Percentiles rank a stretch among this genome's conserved stretches.
These are phyloP conservation scores for Collariella sp. DNA, from an alignment of 495 filamentous ascomycete genomes.

Conservation along the genomic window DNA sequence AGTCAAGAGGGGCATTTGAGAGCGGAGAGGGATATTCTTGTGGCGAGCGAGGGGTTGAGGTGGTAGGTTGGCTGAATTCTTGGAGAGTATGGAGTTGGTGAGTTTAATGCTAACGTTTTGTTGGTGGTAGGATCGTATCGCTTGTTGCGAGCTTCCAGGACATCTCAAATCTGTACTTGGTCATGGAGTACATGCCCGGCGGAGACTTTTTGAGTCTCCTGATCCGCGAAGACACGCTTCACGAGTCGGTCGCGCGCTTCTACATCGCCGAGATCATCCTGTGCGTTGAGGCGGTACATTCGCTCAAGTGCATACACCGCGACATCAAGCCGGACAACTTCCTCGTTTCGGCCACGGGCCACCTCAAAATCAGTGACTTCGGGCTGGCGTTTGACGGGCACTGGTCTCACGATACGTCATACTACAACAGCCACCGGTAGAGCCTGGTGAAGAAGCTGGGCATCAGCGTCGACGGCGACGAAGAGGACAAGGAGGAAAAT, in stretches of 20 bases:
- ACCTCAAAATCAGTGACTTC: slow-evolving; percentile 93
- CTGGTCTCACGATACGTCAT: slow-evolving; percentile 82
- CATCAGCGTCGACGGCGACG: slow-evolving; percentile 66
- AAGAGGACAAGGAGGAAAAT: slow-evolving; percentile 55
- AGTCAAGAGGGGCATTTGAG: slow-evolving; percentile 88
- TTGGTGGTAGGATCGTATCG: slow-evolving; percentile 56
- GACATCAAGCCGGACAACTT: slow-evolving; percentile 98
- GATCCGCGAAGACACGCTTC: slow-evolving; percentile 70
- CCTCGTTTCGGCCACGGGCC: slow-evolving; percentile 75
- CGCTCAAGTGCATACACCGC: slow-evolving; percentile 80
- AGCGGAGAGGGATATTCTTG: slow-evolving; percentile 85
- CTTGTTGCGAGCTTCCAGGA: slow-evolving; percentile 88
- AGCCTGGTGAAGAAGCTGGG: slow-evolving; percentile 65
- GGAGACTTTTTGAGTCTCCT: slow-evolving; percentile 85
- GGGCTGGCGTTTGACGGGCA: slow-evolving; percentile 91
- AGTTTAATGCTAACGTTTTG: slow-evolving; percentile 9
- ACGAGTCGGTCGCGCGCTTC: slow-evolving; percentile 68
- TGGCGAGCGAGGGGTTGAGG: slow-evolving; percentile 67
- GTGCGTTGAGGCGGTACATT: slow-evolving; percentile 87
- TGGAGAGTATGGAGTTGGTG: neutral
- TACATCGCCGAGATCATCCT: slow-evolving; percentile 94
- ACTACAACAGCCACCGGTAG: slow-evolving; percentile 74
- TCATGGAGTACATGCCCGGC: slow-evolving; percentile 97
- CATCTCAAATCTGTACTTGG: slow-evolving; percentile 69
- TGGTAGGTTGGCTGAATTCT: slow-evolving; percentile 49